Evolutionary conservation across 352 stramenopile genomes (phyloP), one percentile per base, ranked within the genome.

Genomic region (Phytophthora cactorum): DNA sequence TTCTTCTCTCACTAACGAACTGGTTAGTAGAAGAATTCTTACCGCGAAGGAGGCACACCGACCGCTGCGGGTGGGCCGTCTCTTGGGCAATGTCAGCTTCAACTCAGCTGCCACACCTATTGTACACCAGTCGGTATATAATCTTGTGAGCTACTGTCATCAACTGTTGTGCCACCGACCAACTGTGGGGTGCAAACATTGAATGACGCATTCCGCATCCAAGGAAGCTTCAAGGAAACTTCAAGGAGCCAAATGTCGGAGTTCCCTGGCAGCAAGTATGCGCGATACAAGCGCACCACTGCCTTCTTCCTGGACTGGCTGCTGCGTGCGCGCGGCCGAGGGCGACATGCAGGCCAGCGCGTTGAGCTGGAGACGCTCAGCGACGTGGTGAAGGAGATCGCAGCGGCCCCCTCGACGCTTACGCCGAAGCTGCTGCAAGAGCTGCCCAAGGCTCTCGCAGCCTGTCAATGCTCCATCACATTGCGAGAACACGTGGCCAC

Each of bases 381-480:
- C 9, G 59, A 53, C 12, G 49, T 66, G 7, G 50, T 66, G 17
- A 29, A 59, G 28, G 39, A 39, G 27, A 53, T 76, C 49, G 69
- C 63, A 3, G 22, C 39, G 22, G 29, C 54, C 29, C 63, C 53
- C 0, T 15, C 58, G 2, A 31, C 36, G 3, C 63, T 76, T 15
- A 66, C 68, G 7, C 68, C 63, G 7, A 47, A 50, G 32, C 47
- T 73, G 25, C 69, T 70, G 43, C 47, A 36, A 7, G 45, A 61
- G 27, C 58, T 75, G 8, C 56, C 57, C 38, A 68, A 68, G 41
- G 63, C 68, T 25, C 63, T 76, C 15, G 58, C 57, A 0, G 53
- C 63, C 34, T 76, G 63, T 22, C 63, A 66, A 22, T 60, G 52
- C 22, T 56, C 57, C 27, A 66, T 72, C 63, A 68, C 68, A 4